Evolutionary conservation across 1,284 basidiomycete species (phyloP).

Genomic region (Pseudozyma pruni): DNA sequence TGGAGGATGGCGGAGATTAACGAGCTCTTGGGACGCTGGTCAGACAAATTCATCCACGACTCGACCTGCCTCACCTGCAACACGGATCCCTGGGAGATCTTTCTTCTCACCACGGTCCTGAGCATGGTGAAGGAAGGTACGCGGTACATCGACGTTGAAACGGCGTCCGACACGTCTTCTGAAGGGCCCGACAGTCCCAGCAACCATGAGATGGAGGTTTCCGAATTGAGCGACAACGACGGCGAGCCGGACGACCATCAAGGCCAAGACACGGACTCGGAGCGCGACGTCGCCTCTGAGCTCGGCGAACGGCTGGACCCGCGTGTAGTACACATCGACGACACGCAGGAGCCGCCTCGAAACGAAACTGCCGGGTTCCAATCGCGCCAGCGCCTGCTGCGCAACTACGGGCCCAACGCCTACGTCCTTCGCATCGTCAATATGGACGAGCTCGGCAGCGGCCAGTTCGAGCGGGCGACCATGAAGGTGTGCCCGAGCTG

Average conservation of each 20-base stretch:
- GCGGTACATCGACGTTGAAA: slow-evolving; percentile 22
- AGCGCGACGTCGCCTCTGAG: neutral
- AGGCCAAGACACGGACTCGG: neutral
- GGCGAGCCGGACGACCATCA: slow-evolving; percentile 5
- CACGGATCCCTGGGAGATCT: slow-evolving; percentile 30
- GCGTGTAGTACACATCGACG: neutral
- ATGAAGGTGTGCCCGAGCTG: slow-evolving; percentile 18
- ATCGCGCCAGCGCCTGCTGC: slow-evolving; percentile 2
- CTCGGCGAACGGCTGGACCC: slow-evolving; percentile 1
- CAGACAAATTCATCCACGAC: slow-evolving; percentile 9
- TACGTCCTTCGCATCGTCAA: slow-evolving; percentile 28
- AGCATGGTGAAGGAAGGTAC: slow-evolving; percentile 17
- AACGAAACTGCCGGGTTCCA: neutral
- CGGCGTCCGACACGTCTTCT: slow-evolving; percentile 25
- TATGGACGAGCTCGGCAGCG: slow-evolving; percentile 20
- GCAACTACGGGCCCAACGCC: slow-evolving; percentile 28
- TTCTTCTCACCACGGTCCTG: slow-evolving; percentile 12
- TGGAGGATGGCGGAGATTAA: slow-evolving; percentile 12
- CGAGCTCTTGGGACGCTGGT: slow-evolving; percentile 7
- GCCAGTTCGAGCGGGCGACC: neutral
- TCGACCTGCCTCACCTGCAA: slow-evolving; percentile 26
- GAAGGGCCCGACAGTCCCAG: neutral
- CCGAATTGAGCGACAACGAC: slow-evolving; percentile 1
- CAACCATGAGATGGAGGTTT: neutral
- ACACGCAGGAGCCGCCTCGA: slow-evolving; percentile 6